Evolutionary conservation across 768 basidiomycete species (phyloP).

Genomic region (Gelatoporia subvermispora): DNA sequence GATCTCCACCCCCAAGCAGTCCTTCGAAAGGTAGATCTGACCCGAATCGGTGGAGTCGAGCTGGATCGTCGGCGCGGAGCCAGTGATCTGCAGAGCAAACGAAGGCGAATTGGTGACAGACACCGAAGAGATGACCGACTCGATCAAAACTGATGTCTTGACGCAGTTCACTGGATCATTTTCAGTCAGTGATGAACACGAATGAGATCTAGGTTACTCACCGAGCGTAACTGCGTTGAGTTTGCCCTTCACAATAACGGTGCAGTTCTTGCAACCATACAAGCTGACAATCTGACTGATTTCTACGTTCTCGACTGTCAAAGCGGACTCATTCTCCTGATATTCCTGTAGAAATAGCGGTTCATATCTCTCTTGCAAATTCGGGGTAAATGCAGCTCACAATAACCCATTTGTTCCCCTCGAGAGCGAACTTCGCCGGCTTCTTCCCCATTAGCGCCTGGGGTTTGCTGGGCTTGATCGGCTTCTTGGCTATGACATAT

Average conservation of each 20-base stretch:
- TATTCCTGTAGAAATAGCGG: slow-evolving; percentile 64
- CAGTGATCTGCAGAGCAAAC: slow-evolving; percentile 89
- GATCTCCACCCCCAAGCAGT: slow-evolving; percentile 76
- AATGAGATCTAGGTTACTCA: slow-evolving; percentile 42
- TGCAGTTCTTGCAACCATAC: slow-evolving; percentile 84
- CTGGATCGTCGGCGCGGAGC: slow-evolving; percentile 86
- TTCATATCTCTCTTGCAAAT: background rate
- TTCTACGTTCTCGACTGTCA: slow-evolving; percentile 73
- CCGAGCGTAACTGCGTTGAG: slow-evolving; percentile 90
- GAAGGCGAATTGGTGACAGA: slow-evolving; percentile 89
- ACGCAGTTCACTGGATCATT: slow-evolving; percentile 71
- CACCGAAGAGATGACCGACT: slow-evolving; percentile 89
- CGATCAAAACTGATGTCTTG: slow-evolving; percentile 83
- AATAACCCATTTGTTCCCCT: slow-evolving; percentile 92
- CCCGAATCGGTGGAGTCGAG: slow-evolving; percentile 94
- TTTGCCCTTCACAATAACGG: slow-evolving; percentile 85
- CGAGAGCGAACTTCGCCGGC: slow-evolving; percentile 82
- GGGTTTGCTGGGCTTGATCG: slow-evolving; percentile 81
- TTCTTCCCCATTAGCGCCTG: slow-evolving; percentile 82
- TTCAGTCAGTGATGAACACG: background rate
- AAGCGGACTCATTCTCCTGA: slow-evolving; percentile 71
- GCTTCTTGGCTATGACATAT: slow-evolving; percentile 45
- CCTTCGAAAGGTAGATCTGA: slow-evolving; percentile 87
- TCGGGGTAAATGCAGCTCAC: slow-evolving; percentile 40
- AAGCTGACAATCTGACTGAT: slow-evolving; percentile 83